Evolutionary conservation across 306 rosid genomes (phyloP).

Genomic region (Senna tora): DNA sequence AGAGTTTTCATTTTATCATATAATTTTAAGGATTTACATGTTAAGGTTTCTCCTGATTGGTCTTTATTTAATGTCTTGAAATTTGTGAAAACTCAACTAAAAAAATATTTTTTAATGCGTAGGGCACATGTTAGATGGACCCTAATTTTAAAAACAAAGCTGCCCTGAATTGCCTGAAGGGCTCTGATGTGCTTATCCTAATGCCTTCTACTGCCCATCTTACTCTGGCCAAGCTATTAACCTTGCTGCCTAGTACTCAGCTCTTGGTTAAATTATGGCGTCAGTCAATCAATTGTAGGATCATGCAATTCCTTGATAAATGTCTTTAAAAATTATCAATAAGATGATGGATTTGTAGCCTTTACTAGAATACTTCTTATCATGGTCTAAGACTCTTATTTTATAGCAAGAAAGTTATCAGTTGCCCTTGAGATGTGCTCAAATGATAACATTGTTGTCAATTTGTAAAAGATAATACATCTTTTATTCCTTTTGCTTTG

Average conservation of each 20-base stretch:
- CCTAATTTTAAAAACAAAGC: background rate
- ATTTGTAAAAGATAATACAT: conserved; percentile 14
- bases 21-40: too few species aligned
- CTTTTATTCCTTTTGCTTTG: conserved; percentile 35
- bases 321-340: background rate
- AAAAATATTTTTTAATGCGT: too few species aligned
- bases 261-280: background rate
- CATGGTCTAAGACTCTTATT: background rate
- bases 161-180: background rate
- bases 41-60: too few species aligned
- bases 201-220: background rate
- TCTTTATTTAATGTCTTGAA: too few species aligned
- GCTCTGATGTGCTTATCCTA: background rate
- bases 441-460: conserved; percentile 19
- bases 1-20: background rate
- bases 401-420: conserved; percentile 8
- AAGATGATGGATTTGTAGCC: background rate
- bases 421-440: background rate
- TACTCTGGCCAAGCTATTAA: background rate
- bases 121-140: too few species aligned
- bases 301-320: background rate
- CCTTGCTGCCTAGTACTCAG: background rate
- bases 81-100: too few species aligned
- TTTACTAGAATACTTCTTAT: conserved; percentile 4
- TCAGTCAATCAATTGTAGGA: background rate